These are phyloP conservation scores for Paramecium primaurelia DNA, from an alignment of 73 alveolate genomes.

Conservation along the genomic window DNA sequence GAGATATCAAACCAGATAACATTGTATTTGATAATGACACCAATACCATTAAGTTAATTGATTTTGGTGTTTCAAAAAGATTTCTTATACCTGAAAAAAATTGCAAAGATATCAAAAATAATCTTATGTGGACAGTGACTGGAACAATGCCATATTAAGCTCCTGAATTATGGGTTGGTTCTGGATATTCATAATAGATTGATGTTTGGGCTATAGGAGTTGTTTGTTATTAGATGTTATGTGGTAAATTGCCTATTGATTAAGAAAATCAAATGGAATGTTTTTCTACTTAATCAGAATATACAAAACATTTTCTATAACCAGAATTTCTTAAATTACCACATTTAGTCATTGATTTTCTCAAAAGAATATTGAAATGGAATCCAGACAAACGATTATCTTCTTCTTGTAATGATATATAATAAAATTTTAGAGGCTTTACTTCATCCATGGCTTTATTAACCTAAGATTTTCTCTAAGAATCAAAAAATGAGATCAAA, in stretches of 20 bases:
- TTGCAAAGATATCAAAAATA: not conserved
- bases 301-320: not conserved
- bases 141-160: slow-evolving; percentile 93
- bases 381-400: not conserved
- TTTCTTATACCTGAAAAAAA: not conserved
- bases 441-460: not conserved
- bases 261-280: slow-evolving; percentile 28
- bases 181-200: slow-evolving; percentile 79
- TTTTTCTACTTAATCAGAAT: not conserved
- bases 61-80: slow-evolving; percentile 58
- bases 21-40: slow-evolving; percentile 41
- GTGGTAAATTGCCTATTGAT: slow-evolving; percentile 63
- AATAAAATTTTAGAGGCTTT: not conserved
- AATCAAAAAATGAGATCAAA: not conserved
- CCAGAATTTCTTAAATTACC: not conserved
- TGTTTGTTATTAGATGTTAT: slow-evolving; percentile 53
- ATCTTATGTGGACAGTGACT: slow-evolving; percentile 61
- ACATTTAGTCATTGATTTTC: not conserved
- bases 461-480: not conserved
- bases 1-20: slow-evolving; percentile 63
- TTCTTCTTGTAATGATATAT: not conserved
- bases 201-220: slow-evolving; percentile 95
- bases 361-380: slow-evolving; percentile 23
- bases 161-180: slow-evolving; percentile 84
- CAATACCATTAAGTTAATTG: slow-evolving; percentile 47